These are phyloP conservation scores for Hypericum androsaemum DNA, from an alignment of 345 rosid species.

Conservation along the genomic window DNA sequence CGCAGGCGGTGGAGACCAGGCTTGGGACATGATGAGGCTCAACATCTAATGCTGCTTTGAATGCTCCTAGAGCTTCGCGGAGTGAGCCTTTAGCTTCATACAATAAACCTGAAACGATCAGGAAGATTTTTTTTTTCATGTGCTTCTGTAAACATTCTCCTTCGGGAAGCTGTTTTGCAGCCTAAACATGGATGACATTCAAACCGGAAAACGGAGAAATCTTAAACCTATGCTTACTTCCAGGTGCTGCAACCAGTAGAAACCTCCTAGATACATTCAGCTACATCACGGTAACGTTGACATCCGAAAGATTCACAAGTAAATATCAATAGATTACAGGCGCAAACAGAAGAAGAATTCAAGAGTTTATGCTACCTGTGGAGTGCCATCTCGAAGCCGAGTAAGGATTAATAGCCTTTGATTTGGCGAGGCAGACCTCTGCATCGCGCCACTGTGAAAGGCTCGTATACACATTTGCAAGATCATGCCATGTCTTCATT, in stretches of 20 bases:
- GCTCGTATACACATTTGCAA: conserved; percentile 4
- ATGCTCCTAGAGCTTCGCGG: conserved; percentile 7
- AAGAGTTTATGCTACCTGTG: background rate
- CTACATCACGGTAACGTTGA: too few relatives aligned
- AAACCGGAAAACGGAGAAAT: too few relatives aligned
- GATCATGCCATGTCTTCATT: conserved; percentile 9
- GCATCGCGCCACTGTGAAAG: conserved; percentile 8
- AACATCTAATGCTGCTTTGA: conserved; percentile 9
- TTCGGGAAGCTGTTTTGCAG: too few relatives aligned
- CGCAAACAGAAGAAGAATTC: background rate
- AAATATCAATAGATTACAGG: too few relatives aligned
- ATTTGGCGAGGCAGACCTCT: conserved; percentile 9
- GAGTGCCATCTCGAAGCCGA: conserved; percentile 11
- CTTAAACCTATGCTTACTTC: too few relatives aligned
- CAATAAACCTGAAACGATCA: background rate
- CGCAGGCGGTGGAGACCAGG: conserved; percentile 7
- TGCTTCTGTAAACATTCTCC: background rate
- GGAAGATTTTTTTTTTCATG: too few relatives aligned
- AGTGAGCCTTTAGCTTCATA: conserved; percentile 6
- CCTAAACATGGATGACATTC: too few relatives aligned
- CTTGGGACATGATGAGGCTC: conserved; percentile 8
- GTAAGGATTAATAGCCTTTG: conserved; percentile 2
- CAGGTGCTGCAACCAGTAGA: too few relatives aligned
- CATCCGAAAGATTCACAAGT: too few relatives aligned
- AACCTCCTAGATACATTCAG: too few relatives aligned